Evolutionary conservation across 805 yeast genomes (phyloP).

Genomic region (Blastobotrys parvus): DNA sequence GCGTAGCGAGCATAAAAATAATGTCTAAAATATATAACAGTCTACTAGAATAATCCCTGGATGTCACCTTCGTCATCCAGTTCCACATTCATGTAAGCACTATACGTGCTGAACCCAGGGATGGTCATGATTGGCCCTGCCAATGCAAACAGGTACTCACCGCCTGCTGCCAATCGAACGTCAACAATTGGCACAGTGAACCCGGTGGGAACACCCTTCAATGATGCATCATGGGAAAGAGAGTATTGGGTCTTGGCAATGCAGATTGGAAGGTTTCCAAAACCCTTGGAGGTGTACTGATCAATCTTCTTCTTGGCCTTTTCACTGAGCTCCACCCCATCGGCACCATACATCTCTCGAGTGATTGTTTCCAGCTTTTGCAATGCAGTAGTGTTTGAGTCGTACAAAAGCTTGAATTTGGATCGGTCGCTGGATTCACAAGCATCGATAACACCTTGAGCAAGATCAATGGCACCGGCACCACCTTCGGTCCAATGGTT

Average conservation of each 20-base stretch:
- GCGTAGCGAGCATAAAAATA: too few relatives aligned
- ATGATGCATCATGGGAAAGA: constrained; percentile 82
- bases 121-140: constrained; percentile 97
- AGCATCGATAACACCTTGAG: constrained; percentile 74
- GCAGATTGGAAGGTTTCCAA: constrained; percentile 85
- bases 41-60: constrained; percentile 70
- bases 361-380: constrained; percentile 75
- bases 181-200: constrained; percentile 92
- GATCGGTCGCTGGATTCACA: constrained; percentile 28
- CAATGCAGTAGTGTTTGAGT: constrained; percentile 59
- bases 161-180: constrained; percentile 90
- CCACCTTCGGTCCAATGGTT: constrained; percentile 98
- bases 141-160: constrained; percentile 91
- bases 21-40: too few relatives aligned
- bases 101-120: constrained; percentile 93
- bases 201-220: constrained; percentile 93
- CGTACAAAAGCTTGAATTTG: constrained; percentile 57
- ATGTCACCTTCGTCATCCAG: constrained; percentile 84
- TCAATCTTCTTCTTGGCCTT: constrained; percentile 76
- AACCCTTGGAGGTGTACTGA: constrained; percentile 78
- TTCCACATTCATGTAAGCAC: constrained; percentile 96
- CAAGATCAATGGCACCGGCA: constrained; percentile 75
- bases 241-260: constrained; percentile 98
- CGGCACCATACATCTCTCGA: constrained; percentile 87
- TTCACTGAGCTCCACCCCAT: constrained; percentile 69